Conservation (phyloP, 805 yeast genomes). For the Martiniozyma abietophila region DNA sequence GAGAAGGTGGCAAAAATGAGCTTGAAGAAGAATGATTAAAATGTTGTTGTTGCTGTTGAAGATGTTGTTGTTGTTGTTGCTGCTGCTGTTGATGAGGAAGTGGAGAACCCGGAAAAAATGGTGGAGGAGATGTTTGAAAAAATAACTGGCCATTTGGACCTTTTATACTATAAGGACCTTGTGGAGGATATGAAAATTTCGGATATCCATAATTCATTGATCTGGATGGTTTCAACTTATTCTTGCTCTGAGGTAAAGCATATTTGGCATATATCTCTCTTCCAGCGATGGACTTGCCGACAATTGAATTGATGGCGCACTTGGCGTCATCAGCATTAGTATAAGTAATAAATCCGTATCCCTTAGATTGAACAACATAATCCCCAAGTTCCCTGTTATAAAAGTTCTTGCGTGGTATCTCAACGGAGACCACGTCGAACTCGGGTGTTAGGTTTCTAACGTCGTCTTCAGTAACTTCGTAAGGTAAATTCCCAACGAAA, state of each 20-base stretch:
- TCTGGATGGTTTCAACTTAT: conserved; percentile 3
- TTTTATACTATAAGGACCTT: neutral
- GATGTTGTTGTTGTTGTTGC: neutral
- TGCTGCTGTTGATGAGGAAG: neutral
- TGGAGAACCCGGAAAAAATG: conserved; percentile 1
- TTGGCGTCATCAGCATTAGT: conserved; percentile 53
- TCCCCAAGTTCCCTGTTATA: conserved; percentile 18
- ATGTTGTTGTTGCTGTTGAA: neutral
- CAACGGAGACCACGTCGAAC: conserved; percentile 26
- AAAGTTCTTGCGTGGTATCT: conserved; percentile 24
- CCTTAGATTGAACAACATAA: conserved; percentile 21
- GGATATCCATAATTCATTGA: neutral
- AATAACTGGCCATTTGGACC: neutral
- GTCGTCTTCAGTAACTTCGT: conserved; percentile 35
- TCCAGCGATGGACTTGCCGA: conserved; percentile 25
- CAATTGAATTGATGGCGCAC: conserved; percentile 41
- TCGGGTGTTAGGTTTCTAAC: conserved; percentile 31
- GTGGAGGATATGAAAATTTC: neutral
- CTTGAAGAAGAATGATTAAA: neutral
- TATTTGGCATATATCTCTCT: conserved; percentile 39
- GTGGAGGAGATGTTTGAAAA: conserved; percentile 1
- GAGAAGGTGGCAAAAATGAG: too few species aligned
- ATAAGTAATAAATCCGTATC: conserved; percentile 46
- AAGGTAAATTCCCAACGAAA: conserved; percentile 37
- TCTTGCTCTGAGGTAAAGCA: conserved; percentile 35